Evolutionary conservation across 2,329 filamentous ascomycete genomes (phyloP).

Genomic region (Pseudocercospora crystallina): DNA sequence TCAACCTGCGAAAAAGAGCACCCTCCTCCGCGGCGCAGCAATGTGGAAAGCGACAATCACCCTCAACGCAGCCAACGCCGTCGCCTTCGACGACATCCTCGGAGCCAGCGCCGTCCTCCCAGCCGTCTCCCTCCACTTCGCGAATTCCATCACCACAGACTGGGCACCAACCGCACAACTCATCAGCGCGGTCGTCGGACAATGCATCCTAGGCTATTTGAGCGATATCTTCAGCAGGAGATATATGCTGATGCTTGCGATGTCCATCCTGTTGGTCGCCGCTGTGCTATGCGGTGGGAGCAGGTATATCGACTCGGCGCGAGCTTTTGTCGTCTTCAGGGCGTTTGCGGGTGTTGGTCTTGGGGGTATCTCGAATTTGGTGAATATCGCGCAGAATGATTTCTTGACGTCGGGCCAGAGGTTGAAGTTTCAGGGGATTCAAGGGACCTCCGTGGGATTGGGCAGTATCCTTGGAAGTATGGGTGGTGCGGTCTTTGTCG

Average conservation of each 20-base stretch:
- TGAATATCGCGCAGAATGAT: slow-evolving; percentile 27
- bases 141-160: slow-evolving; percentile 15
- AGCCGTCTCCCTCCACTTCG: slow-evolving; percentile 14
- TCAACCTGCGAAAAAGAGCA: background rate
- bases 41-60: slow-evolving; percentile 2
- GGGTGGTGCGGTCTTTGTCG: slow-evolving; percentile 17
- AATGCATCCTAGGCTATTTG: slow-evolving; percentile 24
- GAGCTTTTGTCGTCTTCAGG: slow-evolving; percentile 16
- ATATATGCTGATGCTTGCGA: slow-evolving; percentile 20
- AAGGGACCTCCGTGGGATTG: slow-evolving; percentile 20
- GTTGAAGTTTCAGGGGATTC: slow-evolving; percentile 22
- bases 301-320: background rate
- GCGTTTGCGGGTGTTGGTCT: slow-evolving; percentile 16
- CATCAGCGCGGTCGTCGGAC: slow-evolving; percentile 21
- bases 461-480: slow-evolving; percentile 23
- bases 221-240: slow-evolving; percentile 24
- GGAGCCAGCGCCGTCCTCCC: slow-evolving; percentile 17
- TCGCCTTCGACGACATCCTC: slow-evolving; percentile 18
- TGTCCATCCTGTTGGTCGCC: background rate
- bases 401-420: slow-evolving; percentile 14
- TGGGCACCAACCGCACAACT: slow-evolving; percentile 23
- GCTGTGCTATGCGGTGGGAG: too few relatives aligned
- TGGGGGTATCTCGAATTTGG: slow-evolving; percentile 23
- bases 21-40: background rate
- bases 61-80: slow-evolving; percentile 15